Percentiles rank a stretch among this genome's conserved stretches.
Conservation (phyloP, 208 protist species). For the Acanthamoeba healyi region DNA sequence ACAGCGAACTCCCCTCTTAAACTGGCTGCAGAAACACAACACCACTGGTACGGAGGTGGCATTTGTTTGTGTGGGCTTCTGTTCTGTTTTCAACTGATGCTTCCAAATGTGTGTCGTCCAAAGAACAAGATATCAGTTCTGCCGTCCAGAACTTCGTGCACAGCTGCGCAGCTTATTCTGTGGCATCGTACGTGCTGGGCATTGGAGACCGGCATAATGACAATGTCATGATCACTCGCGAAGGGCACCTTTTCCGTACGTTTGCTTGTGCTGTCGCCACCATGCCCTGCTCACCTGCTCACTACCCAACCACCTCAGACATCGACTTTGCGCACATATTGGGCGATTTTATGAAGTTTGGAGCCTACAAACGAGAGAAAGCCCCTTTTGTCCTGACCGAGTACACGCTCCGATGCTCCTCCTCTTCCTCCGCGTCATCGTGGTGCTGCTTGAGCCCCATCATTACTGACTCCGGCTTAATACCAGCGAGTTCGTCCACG, state of each 20-base stretch:
- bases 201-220: constrained; percentile 93
- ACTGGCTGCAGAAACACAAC: constrained; percentile 79
- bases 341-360: constrained; percentile 89
- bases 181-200: constrained; percentile 95
- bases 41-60: constrained; percentile 30
- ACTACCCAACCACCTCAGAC: neutral
- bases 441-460: neutral
- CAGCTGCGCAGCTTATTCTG: constrained; percentile 95
- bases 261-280: neutral
- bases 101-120: constrained; percentile 91
- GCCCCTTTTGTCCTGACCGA: constrained; percentile 93
- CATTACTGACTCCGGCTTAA: neutral
- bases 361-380: constrained; percentile 80
- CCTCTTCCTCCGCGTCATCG: constrained; percentile 82
- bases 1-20: constrained; percentile 75
- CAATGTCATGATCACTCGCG: constrained; percentile 90
- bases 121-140: constrained; percentile 80
- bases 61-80: too few relatives aligned
- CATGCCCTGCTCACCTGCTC: constrained; percentile 92
- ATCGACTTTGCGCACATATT: constrained; percentile 94
- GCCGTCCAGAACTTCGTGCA: constrained; percentile 94
- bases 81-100: too few relatives aligned
- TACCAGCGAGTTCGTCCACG: constrained; percentile 68
- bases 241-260: constrained; percentile 90
- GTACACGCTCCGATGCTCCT: constrained; percentile 85